Base-by-base conservation (phyloP, 1,139 yeast species). In the Saccharomyces hybrid region DNA sequence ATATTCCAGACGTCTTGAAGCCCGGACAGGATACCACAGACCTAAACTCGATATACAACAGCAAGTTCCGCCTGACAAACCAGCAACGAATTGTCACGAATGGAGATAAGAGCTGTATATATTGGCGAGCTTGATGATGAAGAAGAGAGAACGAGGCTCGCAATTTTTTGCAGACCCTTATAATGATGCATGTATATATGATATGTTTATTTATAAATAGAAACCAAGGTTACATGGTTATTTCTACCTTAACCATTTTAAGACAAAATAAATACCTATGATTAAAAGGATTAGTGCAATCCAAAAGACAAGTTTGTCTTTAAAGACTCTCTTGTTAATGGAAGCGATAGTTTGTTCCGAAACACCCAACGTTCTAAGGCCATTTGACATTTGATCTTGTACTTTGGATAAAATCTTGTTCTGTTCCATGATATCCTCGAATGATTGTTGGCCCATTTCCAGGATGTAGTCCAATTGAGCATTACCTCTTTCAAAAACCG, bases 281-380 rank as follows among this genome's bases (percentile, higher is more conserved):
- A 91, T 67, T 75, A 88, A 79, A 32, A 85, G 60, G 1, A 80
- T 55, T 4, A 88, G 81, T 31, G 91, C 89, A 21, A 84, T 83
- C 78, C 88, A 90, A 68, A 93, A 95, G 44, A 93, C 75, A 79
- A 90, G 81, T 69, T 90, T 90, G 70, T 93, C 99, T 70, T 88
- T 88, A 62, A 80, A 81, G n/a, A 96, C 95, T 55, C 96, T 80
- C 61, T 82, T 80, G 70, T 90, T 95, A 49, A 93, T 86, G 58
- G 81, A 78, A 55, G 88, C 75, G 51, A 93, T 90, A 1, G 99
- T 93, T 7, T 87, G 87, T 61, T 82, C 85, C 50, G 96, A 87
- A 2, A 93, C 86, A 2, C 98, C 98, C 58, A 93, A 76, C 0
- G 96, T 89, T 51, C 82, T 76, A 60, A 95, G 81, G 38, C 89